Percentiles rank a stretch among this genome's conserved stretches.
phyloP scores from a whole-genome alignment of 768 basidiomycete genomes.

The Ephemerocybe angulata region DNA sequence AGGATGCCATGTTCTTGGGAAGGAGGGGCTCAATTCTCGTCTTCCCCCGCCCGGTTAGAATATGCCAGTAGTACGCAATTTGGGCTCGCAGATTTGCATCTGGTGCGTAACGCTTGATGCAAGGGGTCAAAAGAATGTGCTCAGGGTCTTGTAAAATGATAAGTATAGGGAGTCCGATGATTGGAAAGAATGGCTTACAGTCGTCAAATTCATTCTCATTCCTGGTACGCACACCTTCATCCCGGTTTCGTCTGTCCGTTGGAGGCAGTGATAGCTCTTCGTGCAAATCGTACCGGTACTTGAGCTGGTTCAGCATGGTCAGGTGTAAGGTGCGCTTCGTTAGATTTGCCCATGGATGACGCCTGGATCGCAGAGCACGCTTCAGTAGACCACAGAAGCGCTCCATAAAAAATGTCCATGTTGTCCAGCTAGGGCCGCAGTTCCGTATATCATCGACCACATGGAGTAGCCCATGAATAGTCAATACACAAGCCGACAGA shows the following conservation, averaged over 20 bases:
- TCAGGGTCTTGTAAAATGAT: neutral
- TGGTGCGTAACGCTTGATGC: neutral
- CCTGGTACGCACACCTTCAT: neutral
- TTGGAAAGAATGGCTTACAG: neutral
- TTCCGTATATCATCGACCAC: neutral
- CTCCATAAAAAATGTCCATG: conserved; percentile 3
- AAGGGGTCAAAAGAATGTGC: neutral
- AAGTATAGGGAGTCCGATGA: neutral
- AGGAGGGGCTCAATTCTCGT: neutral
- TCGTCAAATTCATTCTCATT: neutral
- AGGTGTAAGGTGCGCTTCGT: neutral
- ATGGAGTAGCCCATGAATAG: conserved; percentile 1
- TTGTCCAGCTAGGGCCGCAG: neutral
- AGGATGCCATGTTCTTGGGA: neutral
- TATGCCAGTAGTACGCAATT: neutral
- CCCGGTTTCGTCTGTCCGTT: neutral
- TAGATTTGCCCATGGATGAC: conserved; percentile 16
- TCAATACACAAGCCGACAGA: neutral
- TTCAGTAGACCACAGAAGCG: conserved; percentile 9
- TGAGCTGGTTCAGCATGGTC: neutral
- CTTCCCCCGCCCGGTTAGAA: neutral
- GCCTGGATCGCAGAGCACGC: neutral
- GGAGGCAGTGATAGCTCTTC: neutral
- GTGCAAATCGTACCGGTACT: neutral
- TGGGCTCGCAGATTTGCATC: neutral